Base-by-base conservation (phyloP, 768 basidiomycete species). In the Tricholoma furcatifolium region DNA sequence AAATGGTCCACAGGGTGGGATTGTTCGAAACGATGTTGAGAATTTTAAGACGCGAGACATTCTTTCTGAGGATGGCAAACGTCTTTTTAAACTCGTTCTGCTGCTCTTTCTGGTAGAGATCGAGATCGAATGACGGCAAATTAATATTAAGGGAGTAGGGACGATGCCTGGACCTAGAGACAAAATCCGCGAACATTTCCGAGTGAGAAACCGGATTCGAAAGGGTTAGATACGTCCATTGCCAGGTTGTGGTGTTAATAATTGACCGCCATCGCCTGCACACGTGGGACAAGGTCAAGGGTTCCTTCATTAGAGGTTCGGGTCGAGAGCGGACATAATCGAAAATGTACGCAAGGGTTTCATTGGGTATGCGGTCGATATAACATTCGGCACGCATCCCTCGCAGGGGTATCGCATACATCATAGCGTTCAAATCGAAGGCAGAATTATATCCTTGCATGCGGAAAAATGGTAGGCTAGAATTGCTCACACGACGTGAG, bases 191-290 rank as follows among this genome's bases (percentile, higher is more conserved):
- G 20, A 54, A 42, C 41, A 58, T 31, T 0, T 42, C 54, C 2
- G 53, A 39, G 8, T 50, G 43, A 18, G n/a, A n/a, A n/a, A 39
- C 42, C n/a, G 47, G 49, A 21, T 39, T 47, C 20, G 40, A n/a
- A n/a, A 55, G 42, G 15, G 24, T 35, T 24, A 58, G 38, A n/a
- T 27, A 6, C 0, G 35, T 52, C 57, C 57, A 58, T 7, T 35
- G 53, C 3, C 20, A 34, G 21, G 43, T 7, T 6, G 46, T 32
- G 27, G 20, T 21, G 15, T 32, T n/a, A n/a, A 48, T 34, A 1
- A 53, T 34, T 39, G 18, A 17, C 8, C 55, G 36, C 55, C 55
- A 56, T 17, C 41, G 44, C 6, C 24, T 20, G 50, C 55, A 56
- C 3, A 56, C 55, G 17, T 56, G 55, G 2, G 50, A 56, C 9